Evolutionary conservation across 2,329 filamentous ascomycete species (phyloP).

Genomic region (Colletotrichum sublineola): DNA sequence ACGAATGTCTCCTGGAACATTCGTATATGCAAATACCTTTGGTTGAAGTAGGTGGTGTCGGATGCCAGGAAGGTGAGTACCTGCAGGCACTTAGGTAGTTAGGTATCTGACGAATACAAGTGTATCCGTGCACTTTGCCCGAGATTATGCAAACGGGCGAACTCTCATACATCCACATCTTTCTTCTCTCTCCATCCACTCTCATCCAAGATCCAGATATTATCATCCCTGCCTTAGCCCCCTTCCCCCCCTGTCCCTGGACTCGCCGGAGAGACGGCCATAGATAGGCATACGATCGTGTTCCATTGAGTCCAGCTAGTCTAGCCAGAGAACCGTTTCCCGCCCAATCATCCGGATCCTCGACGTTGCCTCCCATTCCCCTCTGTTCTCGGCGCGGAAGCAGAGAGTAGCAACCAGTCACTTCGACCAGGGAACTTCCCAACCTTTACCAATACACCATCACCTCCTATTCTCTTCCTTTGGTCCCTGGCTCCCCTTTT

Average conservation of each 20-base stretch:
- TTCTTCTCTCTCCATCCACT: background rate
- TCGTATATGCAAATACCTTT: too few relatives aligned
- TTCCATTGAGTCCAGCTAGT: constrained; percentile 3
- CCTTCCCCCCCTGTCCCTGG: background rate
- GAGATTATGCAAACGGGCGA: constrained; percentile 1
- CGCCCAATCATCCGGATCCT: constrained; percentile 20
- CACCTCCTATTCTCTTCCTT: background rate
- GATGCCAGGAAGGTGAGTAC: too few relatives aligned
- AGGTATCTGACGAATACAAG: background rate
- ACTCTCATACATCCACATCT: background rate
- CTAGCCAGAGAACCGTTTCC: background rate
- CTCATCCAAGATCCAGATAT: background rate
- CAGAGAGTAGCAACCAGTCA: constrained; percentile 20
- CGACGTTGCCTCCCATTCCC: background rate
- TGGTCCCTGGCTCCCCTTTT: background rate
- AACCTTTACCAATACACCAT: background rate
- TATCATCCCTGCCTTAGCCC: background rate
- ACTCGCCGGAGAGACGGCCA: background rate
- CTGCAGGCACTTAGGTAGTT: too few relatives aligned
- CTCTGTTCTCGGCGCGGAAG: constrained; percentile 25
- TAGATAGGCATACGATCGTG: constrained; percentile 13
- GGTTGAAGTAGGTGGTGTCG: too few relatives aligned
- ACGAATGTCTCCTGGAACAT: background rate
- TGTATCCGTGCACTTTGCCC: constrained; percentile 4
- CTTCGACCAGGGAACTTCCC: constrained; percentile 16